Evolutionary conservation across 176 grass and related monocot genomes (phyloP), one percentile per base, ranked within the genome.

Genomic region (Paspalum notatum): DNA sequence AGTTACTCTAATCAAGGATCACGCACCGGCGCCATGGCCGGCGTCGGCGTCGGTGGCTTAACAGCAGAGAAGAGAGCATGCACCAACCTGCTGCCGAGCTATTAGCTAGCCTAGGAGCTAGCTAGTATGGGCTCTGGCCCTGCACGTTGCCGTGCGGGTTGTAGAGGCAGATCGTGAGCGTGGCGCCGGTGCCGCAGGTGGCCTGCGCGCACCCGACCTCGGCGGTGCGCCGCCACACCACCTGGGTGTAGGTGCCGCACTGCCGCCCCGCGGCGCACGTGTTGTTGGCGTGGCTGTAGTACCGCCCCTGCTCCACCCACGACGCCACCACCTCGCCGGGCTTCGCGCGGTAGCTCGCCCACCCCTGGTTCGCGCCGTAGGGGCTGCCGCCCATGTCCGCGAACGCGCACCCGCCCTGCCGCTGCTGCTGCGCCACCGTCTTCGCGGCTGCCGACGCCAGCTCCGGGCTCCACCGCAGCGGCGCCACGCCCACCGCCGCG

Each of bases 211-310:
- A 97, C 0, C 94, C 94, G 49, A 94, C 68, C 62, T 65, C 72
- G 59, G 47, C 55, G 40, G 89, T 84, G 74, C 52, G 71, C 6
- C 91, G 79, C 94, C 94, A 97, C 76, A 90, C 92, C 55, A 98
- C 95, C 87, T 98, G 95, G 58, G 95, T 98, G 92, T 93, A 98
- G 5, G 90, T 92, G 47, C 95, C 95, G 88, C 92, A 93, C 60
- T 85, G 72, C 81, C 76, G 66, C 41, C 88, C 92, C 44, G 82
- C 75, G 7, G 67, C 78, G 81, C 92, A 95, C 20, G 67, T 60
- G 84, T 95, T 94, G 85, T 82, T 91, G 64, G 39, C 85, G 82
- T 93, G 86, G 80, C 57, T 47, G 84, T 93, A 91, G 85, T 82
- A 93, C 82, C 51, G 66, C 0, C 77, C 81, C 85, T 91, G 50